phyloP scores from a whole-genome alignment of 2,329 filamentous ascomycete species.

The Botrytis porri region DNA sequence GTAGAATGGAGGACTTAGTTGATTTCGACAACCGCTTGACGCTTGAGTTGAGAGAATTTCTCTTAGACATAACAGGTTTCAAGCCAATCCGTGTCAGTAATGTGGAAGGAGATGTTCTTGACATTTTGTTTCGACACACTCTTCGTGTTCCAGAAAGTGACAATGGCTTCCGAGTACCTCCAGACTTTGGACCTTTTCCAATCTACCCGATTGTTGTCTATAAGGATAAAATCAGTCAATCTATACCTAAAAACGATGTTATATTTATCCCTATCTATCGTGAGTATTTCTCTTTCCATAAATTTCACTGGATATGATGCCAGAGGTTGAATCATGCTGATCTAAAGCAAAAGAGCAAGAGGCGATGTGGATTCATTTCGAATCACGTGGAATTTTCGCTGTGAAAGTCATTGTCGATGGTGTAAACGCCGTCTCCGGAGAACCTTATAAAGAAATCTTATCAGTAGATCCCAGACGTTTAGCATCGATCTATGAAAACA shows the following conservation, averaged over 20 bases:
- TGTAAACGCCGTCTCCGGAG: slow-evolving; percentile 44
- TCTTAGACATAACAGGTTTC: background rate
- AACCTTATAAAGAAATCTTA: background rate
- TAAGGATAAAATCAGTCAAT: slow-evolving; percentile 35
- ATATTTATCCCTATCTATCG: slow-evolving; percentile 47
- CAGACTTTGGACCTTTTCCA: slow-evolving; percentile 41
- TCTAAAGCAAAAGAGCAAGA: slow-evolving; percentile 36
- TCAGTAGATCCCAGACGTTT: slow-evolving; percentile 6
- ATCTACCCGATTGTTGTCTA: slow-evolving; percentile 41
- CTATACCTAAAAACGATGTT: slow-evolving; percentile 43
- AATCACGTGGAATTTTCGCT: slow-evolving; percentile 33
- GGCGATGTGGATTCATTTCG: slow-evolving; percentile 45
- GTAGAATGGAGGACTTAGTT: too few species aligned
- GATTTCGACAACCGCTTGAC: background rate
- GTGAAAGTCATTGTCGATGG: slow-evolving; percentile 43
- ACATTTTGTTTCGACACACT: slow-evolving; percentile 43
- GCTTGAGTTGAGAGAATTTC: background rate
- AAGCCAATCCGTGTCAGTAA: background rate
- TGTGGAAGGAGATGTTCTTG: background rate
- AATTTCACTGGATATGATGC: too few species aligned
- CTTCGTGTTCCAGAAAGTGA: slow-evolving; percentile 43
- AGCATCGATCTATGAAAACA: background rate
- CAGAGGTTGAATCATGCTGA: too few species aligned
- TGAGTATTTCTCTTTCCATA: background rate
- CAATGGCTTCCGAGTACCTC: slow-evolving; percentile 35